A percentile compares a stretch with the other conserved stretches of the same genome.
phyloP scores from a whole-genome alignment of 1,284 basidiomycete genomes.

The Ustilago hordei region DNA sequence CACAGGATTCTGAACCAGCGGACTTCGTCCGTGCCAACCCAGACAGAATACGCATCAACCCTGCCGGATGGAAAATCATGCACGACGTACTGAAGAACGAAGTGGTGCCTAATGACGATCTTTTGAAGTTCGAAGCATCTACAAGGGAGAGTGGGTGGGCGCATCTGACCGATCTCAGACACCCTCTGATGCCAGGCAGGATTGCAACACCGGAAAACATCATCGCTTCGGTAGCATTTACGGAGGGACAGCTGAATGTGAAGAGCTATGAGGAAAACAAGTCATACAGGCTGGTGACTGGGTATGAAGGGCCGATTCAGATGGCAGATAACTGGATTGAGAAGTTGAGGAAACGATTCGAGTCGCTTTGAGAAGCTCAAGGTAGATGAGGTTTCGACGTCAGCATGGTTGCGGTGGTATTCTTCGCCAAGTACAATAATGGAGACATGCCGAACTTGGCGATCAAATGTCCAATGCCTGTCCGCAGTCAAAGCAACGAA shows the following conservation, averaged over 20 bases:
- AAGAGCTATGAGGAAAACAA: constrained; percentile 64
- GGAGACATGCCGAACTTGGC: too few relatives aligned
- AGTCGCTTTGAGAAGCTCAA: constrained; percentile 28
- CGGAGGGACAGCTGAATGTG: constrained; percentile 49
- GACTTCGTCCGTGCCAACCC: constrained; percentile 51
- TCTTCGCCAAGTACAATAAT: too few relatives aligned
- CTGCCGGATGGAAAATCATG: constrained; percentile 55
- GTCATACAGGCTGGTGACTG: constrained; percentile 61
- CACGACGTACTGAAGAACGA: constrained; percentile 59
- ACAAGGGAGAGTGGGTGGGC: constrained; percentile 64
- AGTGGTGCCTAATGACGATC: constrained; percentile 55
- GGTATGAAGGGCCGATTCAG: constrained; percentile 61
- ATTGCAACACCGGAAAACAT: constrained; percentile 65
- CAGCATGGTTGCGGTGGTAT: too few relatives aligned
- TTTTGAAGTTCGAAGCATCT: constrained; percentile 60
- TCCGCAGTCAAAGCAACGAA: too few relatives aligned
- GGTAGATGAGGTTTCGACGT: too few relatives aligned
- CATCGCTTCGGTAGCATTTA: constrained; percentile 62
- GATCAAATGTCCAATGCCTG: too few relatives aligned
- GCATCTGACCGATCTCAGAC: constrained; percentile 61
- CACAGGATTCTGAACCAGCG: constrained; percentile 31
- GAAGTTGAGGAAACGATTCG: constrained; percentile 34
- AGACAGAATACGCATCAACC: constrained; percentile 55
- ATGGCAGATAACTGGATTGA: constrained; percentile 50
- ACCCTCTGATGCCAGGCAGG: constrained; percentile 64